Conservation (phyloP, 2,329 filamentous ascomycete species). For the Cladosporium phlei region DNA sequence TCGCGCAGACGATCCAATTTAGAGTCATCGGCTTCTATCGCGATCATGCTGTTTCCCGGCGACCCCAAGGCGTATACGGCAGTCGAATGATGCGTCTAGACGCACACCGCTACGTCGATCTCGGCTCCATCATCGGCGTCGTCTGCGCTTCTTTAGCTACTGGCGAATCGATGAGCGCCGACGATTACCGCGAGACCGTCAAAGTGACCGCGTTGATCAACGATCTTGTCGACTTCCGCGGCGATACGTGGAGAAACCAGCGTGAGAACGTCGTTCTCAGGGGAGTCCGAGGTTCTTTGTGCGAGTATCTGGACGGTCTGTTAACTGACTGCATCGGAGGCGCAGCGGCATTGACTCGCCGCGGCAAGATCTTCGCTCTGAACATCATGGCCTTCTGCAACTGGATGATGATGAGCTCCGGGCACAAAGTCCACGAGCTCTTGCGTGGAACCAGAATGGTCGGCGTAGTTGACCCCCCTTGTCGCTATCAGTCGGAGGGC, state of each 20-base stretch:
- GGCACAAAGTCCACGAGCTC: constrained; percentile 2
- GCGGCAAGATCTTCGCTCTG: not conserved
- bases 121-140: constrained; percentile 4
- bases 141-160: constrained; percentile 8
- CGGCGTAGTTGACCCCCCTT: not conserved
- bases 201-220: constrained; percentile 4
- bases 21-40: constrained; percentile 10
- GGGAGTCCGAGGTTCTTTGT: not conserved
- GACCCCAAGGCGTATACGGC: constrained; percentile 4
- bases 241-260: constrained; percentile 11
- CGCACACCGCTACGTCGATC: constrained; percentile 6
- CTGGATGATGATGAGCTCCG: constrained; percentile 10
- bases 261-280: constrained; percentile 10
- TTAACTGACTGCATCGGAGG: not conserved
- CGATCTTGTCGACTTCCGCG: constrained; percentile 12
- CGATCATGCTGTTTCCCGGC: constrained; percentile 4
- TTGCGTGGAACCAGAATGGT: not conserved
- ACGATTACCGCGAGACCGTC: not conserved
- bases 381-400: constrained; percentile 1
- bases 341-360: not conserved
- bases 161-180: not conserved
- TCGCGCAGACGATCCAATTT: constrained; percentile 8
- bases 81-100: constrained; percentile 9
- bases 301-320: not conserved
- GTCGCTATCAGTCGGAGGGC: not conserved